Base-by-base conservation (phyloP, 352 stramenopile genomes). In the Pythium chondricola region DNA sequence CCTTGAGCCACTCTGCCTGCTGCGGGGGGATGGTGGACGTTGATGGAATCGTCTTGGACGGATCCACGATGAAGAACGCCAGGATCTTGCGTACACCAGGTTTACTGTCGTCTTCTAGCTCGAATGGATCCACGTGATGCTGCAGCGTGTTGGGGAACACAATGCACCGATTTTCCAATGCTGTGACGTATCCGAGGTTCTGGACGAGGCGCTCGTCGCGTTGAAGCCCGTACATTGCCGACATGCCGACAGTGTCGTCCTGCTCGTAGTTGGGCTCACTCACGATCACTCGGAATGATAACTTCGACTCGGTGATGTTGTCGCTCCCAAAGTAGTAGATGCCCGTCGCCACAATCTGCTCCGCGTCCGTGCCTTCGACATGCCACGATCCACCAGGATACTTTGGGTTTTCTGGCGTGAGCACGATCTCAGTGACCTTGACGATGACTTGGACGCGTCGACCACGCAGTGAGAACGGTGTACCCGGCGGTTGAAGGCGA, bases 21-120 rank as follows among this genome's bases (percentile, higher is more conserved):
- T 74, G 65, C 18, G 61, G 61, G 11, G 57, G 48, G 11, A 74
- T 63, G 17, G 44, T 32, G 1, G 53, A 22, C 10, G 57, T 71
- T 18, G 61, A 74, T 14, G 57, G 48, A 38, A 71, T 68, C 41
- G 42, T 36, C 31, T 61, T 59, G 0, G 39, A 24, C 21, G 57
- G 58, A 54, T 74, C 59, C 14, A 74, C 55, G n/a, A 74, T 29
- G 36, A 71, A 74, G 35, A 71, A 74, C 14, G 57, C 59, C 2
- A 74, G 25, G 38, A 74, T 71, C 55, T 74, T 69, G 6, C 61
- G 61, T 2, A 66, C 39, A 13, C 61, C 61, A 2, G 57, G 52
- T 18, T 37, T 43, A 0, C 55, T 61, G 21, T 24, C 16, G 41
- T 69, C 63, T 0, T 13, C 48, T 3, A 72, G 29, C 27, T 60